A percentile compares a stretch with the other conserved stretches of the same genome.
Conservation (phyloP, 2,329 filamentous ascomycete species). For the Lasiodiplodia citricola region DNA sequence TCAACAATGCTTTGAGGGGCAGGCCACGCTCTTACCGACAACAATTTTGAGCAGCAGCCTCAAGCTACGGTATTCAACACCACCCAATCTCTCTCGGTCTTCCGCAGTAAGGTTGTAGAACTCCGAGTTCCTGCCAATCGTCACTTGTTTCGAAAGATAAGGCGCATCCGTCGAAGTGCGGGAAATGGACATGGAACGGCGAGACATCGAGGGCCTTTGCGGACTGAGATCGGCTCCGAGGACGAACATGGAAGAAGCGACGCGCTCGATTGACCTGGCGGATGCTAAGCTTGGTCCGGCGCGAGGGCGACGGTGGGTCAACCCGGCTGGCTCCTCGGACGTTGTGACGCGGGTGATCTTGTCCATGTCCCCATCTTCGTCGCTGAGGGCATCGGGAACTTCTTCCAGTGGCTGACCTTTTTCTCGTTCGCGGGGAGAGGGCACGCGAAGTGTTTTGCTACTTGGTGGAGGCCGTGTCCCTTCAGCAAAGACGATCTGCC, state of each 20-base stretch:
- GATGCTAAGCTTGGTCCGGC: conserved; percentile 32
- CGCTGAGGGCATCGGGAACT: not conserved
- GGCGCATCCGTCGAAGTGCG: conserved; percentile 37
- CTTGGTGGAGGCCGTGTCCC: not conserved
- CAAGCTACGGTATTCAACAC: conserved; percentile 59
- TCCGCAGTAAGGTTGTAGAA: conserved; percentile 51
- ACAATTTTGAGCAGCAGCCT: conserved; percentile 57
- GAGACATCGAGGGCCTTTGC: not conserved
- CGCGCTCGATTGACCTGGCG: conserved; percentile 46
- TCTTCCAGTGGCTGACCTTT: not conserved
- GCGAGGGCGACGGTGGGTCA: not conserved
- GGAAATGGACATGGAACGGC: not conserved
- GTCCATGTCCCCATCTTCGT: not conserved
- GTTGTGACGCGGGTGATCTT: not conserved
- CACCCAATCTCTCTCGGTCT: conserved; percentile 55
- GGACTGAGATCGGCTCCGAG: conserved; percentile 35
- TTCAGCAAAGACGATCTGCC: not conserved
- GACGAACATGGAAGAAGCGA: conserved; percentile 50
- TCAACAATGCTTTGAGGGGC: conserved; percentile 30
- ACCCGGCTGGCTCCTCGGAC: not conserved
- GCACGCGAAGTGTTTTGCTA: not conserved
- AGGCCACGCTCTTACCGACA: conserved; percentile 36
- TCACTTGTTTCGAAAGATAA: conserved; percentile 50
- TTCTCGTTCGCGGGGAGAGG: not conserved
- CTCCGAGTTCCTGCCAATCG: conserved; percentile 54